Conservation (phyloP, 768 basidiomycete genomes). For the Lentinula aciculospora region DNA sequence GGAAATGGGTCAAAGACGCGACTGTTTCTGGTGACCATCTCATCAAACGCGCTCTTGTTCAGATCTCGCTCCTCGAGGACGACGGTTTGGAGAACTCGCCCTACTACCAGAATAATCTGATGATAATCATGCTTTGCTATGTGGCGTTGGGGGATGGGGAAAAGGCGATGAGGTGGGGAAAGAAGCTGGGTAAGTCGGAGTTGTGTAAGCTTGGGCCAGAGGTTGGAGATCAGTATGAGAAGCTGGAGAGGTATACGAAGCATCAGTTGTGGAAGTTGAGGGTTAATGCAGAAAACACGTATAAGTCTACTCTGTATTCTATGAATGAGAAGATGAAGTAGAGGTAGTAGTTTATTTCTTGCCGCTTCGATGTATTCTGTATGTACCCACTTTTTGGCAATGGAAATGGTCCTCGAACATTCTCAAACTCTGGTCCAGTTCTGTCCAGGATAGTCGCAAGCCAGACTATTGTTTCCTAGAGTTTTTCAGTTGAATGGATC, state of each 20-base stretch:
- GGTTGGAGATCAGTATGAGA: background rate
- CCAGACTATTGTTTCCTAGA: background rate
- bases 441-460: too few species aligned
- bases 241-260: background rate
- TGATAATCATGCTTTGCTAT: background rate
- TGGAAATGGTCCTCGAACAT: too few species aligned
- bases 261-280: slow-evolving; percentile 1
- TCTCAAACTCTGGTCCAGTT: too few species aligned
- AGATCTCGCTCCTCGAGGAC: background rate
- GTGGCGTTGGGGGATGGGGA: background rate
- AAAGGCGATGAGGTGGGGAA: slow-evolving; percentile 4
- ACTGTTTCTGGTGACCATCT: background rate
- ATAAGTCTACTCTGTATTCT: background rate
- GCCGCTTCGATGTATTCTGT: background rate
- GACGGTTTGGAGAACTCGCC: slow-evolving; percentile 1
- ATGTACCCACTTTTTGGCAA: background rate
- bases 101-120: background rate
- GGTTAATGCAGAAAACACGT: background rate
- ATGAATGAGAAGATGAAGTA: background rate
- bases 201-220: background rate
- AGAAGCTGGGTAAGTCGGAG: slow-evolving; percentile 1
- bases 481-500: background rate
- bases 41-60: background rate
- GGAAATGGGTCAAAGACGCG: background rate
- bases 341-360: background rate